A percentile compares a stretch with the other conserved stretches of the same genome.
phyloP scores from a whole-genome alignment of 2,329 filamentous ascomycete genomes.

The Tolypocladium ovalisporum region DNA sequence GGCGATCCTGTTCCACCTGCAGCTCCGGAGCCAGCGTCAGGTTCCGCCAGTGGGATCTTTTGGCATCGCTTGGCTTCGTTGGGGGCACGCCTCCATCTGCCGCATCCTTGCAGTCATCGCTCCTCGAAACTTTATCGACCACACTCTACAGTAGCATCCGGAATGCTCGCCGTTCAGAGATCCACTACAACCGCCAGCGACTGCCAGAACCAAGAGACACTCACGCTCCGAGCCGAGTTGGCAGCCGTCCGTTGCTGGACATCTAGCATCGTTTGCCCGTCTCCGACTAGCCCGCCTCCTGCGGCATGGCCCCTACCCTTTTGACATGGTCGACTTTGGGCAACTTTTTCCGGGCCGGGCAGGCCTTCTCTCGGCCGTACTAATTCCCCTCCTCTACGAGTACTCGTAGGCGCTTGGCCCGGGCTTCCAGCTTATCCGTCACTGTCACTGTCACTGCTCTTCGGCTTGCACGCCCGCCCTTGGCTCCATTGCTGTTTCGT shows the following conservation, averaged over 20 bases:
- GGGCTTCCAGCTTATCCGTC: neutral
- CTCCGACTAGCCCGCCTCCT: neutral
- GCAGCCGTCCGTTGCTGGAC: neutral
- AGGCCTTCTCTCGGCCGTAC: neutral
- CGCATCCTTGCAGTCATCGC: conserved; percentile 7
- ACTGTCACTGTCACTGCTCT: neutral
- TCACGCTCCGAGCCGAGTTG: neutral
- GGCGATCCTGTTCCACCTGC: conserved; percentile 1
- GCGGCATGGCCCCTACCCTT: neutral
- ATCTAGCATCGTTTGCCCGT: neutral
- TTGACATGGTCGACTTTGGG: neutral
- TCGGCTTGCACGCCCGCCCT: neutral
- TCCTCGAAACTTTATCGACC: conserved; percentile 13
- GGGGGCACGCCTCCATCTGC: conserved; percentile 2
- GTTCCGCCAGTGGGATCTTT: neutral
- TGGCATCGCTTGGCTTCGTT: neutral
- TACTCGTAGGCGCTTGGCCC: neutral
- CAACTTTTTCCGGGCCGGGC: neutral
- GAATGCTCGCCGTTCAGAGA: conserved; percentile 15
- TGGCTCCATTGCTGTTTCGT: neutral
- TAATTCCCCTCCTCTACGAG: neutral
- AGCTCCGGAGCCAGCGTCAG: neutral
- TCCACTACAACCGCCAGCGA: conserved; percentile 5
- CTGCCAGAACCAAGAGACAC: neutral
- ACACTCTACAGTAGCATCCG: conserved; percentile 14